Evolutionary conservation across 176 grass and related monocot genomes (phyloP).

Genomic region (Aegilops sharonensis): DNA sequence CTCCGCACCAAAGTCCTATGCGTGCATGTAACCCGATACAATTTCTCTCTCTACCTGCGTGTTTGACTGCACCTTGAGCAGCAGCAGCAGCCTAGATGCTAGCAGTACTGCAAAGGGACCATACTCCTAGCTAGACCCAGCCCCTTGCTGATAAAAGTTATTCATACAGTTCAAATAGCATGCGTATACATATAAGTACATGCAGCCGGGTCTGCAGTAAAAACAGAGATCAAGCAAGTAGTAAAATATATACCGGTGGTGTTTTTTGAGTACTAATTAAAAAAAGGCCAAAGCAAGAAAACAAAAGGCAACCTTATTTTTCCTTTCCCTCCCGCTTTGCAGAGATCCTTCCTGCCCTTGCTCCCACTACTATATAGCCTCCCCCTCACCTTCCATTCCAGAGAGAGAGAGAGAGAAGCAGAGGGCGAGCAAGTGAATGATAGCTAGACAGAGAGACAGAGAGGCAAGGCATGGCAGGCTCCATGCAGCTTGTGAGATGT

Average conservation of each 20-base stretch:
- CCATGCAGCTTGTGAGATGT: conserved; percentile 35
- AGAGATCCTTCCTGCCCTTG: conserved; percentile 46
- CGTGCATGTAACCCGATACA: conserved; percentile 1
- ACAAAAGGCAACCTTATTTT: conserved; percentile 45
- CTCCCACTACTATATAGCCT: conserved; percentile 49
- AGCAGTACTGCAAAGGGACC: conserved; percentile 23
- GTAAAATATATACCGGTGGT: not conserved
- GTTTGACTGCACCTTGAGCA: conserved; percentile 35
- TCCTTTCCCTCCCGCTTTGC: not conserved
- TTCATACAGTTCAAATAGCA: not conserved
- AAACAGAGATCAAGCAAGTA: conserved; percentile 32
- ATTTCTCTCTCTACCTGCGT: conserved; percentile 38
- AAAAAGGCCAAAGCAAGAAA: conserved; percentile 17
- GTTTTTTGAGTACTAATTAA: not conserved
- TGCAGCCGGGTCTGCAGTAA: conserved; percentile 33
- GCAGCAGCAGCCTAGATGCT: conserved; percentile 63
- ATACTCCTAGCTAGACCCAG: conserved; percentile 36
- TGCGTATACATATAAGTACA: not conserved
- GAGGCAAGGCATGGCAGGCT: not conserved
- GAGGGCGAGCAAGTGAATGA: conserved; percentile 6
- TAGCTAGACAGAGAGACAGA: not conserved
- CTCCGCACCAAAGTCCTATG: not conserved
- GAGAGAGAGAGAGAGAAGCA: conserved; percentile 18
- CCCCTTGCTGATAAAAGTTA: conserved; percentile 47
- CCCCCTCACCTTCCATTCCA: conserved; percentile 32